phyloP scores from a whole-genome alignment of 345 rosid genomes.

The Turnera subulata region DNA sequence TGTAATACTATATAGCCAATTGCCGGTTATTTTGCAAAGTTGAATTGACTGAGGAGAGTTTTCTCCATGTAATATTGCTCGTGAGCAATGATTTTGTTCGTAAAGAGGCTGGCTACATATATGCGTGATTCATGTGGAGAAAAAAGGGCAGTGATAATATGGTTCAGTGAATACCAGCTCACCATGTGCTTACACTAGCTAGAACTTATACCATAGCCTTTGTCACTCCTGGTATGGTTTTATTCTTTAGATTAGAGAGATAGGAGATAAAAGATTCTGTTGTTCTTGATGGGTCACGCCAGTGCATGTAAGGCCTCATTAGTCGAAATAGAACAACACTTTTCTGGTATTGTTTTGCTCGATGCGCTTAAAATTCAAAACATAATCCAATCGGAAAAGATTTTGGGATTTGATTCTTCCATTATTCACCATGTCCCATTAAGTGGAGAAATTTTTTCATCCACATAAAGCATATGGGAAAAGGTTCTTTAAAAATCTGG shows the following conservation, averaged over 20 bases:
- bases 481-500: too few species aligned
- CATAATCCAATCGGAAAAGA: constrained; percentile 1
- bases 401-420: constrained; percentile 13
- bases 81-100: too few species aligned
- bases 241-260: background rate
- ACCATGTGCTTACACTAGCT: background rate
- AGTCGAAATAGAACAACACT: background rate
- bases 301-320: constrained; percentile 10
- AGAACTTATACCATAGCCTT: constrained; percentile 1
- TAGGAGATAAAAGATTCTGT: background rate
- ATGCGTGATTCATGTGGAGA: background rate
- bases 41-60: too few species aligned
- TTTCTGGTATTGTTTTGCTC: too few species aligned
- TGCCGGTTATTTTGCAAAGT: too few species aligned
- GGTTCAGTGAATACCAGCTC: constrained; percentile 10
- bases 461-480: background rate
- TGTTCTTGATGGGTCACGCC: background rate
- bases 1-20: too few species aligned
- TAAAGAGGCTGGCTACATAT: background rate
- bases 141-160: background rate
- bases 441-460: background rate
- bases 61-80: too few species aligned
- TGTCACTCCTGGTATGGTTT: constrained; percentile 6
- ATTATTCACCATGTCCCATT: background rate
- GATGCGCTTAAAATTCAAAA: background rate